Percentiles rank a stretch among this genome's conserved stretches.
phyloP scores from a whole-genome alignment of 768 basidiomycete genomes.

The Polyporus arcularius region DNA sequence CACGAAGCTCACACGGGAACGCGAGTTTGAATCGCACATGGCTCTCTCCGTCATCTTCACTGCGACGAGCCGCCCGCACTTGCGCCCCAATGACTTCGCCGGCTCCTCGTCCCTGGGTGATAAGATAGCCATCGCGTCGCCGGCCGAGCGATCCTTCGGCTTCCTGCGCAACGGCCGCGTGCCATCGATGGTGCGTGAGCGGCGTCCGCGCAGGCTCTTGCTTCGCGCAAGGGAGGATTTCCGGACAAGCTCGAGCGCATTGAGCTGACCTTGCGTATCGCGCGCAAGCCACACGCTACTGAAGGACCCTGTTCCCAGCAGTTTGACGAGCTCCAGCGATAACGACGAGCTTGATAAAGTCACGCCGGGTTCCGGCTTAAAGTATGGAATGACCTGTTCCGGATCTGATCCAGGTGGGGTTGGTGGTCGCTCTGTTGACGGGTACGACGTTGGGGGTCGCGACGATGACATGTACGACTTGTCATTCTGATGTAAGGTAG shows the following conservation, averaged over 20 bases:
- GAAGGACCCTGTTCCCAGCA: constrained; percentile 74
- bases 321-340: constrained; percentile 48
- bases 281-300: constrained; percentile 75
- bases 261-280: constrained; percentile 23
- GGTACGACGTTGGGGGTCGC: too few species aligned
- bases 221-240: constrained; percentile 26
- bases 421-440: constrained; percentile 2
- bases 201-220: constrained; percentile 23
- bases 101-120: constrained; percentile 9
- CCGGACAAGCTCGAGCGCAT: constrained; percentile 29
- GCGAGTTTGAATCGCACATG: constrained; percentile 55
- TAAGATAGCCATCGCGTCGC: not conserved
- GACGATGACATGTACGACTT: not conserved
- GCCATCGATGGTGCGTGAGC: constrained; percentile 16
- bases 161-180: constrained; percentile 16
- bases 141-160: constrained; percentile 4
- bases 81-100: constrained; percentile 13
- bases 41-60: constrained; percentile 53
- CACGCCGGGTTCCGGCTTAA: constrained; percentile 9
- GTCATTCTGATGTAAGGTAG: constrained; percentile 7
- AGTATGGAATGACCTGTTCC: not conserved
- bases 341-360: constrained; percentile 18
- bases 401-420: constrained; percentile 16
- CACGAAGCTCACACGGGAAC: constrained; percentile 76
- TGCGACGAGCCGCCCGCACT: constrained; percentile 45